Base-by-base conservation (phyloP, 257 asterid species). In the Penstemon davidsonii region DNA sequence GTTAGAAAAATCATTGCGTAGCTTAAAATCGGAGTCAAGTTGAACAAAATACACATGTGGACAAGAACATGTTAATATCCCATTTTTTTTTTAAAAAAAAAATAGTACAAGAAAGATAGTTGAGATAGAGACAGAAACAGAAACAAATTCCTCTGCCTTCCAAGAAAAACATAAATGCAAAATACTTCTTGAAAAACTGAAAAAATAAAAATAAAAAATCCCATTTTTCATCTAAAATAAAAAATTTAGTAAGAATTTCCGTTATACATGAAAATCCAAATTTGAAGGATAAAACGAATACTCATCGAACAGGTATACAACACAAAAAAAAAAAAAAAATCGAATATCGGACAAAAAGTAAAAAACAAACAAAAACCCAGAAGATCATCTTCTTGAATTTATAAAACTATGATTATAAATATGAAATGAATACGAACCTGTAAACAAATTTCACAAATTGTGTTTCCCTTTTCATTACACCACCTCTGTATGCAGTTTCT, bases 401-500 rank as follows among this genome's bases (percentile, higher is more conserved):
- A 8, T 42, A 8, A 38, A 12, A 51, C 8, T 41, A 67, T 63
- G 55, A 66, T 66, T 25, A 67, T 64, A 44, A 63, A 51, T 13
- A 59, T 9, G 4, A 60, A 53, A 60, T 1, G 46, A 8, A 15
- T 11, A 8, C 7, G 8, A 4, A 87, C 97, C 97, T 92, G 94
- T 50, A 88, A 84, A 74, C 98, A 92, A 80, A 92, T 80, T 84
- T 92, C 98, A 70, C 98, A 92, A 38, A 72, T 75, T 40, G 91
- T 85, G 70, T 90, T 84, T 49, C 98, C 96, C 72, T 92, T 92
- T 79, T 90, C 97, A 58, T 86, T 58, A 72, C 98, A 92, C 98
- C 98, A 92, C 80, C 91, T 90, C 91, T 88, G 96, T 57, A 92
- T 82, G 81, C 98, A 92, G 55, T 92, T 95, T 73, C 98, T 84